Evolutionary conservation across 2,329 filamentous ascomycete genomes (phyloP).

Genomic region (Colletotrichum chrysophilum): DNA sequence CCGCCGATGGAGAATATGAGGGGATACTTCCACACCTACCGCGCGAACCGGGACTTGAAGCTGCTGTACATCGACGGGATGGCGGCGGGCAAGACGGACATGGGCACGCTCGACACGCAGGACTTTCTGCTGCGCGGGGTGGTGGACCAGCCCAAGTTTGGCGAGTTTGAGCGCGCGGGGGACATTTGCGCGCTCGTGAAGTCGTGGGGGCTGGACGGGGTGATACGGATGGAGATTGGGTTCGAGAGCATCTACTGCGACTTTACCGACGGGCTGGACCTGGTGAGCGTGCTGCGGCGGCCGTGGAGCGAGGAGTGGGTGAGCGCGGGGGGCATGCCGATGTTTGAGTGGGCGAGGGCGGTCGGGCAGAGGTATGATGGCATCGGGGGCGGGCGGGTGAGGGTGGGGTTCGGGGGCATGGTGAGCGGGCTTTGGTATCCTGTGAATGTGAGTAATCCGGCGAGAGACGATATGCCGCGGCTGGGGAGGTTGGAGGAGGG

Average conservation of each 20-base stretch:
- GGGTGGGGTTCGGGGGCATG: slow-evolving; percentile 55
- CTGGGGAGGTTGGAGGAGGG: slow-evolving; percentile 30
- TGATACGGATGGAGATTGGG: slow-evolving; percentile 72
- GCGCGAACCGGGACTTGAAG: slow-evolving; percentile 59
- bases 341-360: slow-evolving; percentile 46
- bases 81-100: slow-evolving; percentile 67
- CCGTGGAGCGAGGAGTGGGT: slow-evolving; percentile 27
- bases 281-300: slow-evolving; percentile 36
- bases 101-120: slow-evolving; percentile 73
- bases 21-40: slow-evolving; percentile 73
- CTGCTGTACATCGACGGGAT: slow-evolving; percentile 75
- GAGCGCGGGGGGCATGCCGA: slow-evolving; percentile 28
- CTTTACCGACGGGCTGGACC: slow-evolving; percentile 52
- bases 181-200: slow-evolving; percentile 60
- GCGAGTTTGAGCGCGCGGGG: slow-evolving; percentile 56
- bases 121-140: slow-evolving; percentile 63
- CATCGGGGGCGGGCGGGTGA: slow-evolving; percentile 44
- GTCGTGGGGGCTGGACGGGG: slow-evolving; percentile 65
- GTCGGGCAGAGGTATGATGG: slow-evolving; percentile 50
- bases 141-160: slow-evolving; percentile 4
- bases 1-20: slow-evolving; percentile 20
- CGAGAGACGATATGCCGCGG: slow-evolving; percentile 37
- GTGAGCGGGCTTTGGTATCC: slow-evolving; percentile 57
- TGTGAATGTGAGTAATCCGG: slow-evolving; percentile 49
- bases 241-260: slow-evolving; percentile 75